Evolutionary conservation across 495 filamentous ascomycete genomes (phyloP).

Genomic region (Saxophila tyrrhenica): DNA sequence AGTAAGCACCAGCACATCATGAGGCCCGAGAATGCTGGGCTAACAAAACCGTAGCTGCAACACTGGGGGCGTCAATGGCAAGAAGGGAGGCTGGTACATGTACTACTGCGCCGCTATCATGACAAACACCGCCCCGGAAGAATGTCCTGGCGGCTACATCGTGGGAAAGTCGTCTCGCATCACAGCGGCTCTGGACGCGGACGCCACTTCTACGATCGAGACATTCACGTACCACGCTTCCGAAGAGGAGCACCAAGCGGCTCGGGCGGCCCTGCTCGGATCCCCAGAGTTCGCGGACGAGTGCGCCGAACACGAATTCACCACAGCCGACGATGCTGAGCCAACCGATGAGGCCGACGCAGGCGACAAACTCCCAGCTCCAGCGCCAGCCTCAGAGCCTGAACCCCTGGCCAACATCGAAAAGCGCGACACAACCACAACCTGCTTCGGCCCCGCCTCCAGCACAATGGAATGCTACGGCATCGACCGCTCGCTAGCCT

Average conservation of each 20-base stretch:
- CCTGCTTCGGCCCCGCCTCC: not conserved
- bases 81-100: not conserved
- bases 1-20: too few relatives aligned
- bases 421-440: not conserved
- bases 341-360: not conserved
- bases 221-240: not conserved
- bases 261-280: not conserved
- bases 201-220: not conserved
- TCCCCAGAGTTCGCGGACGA: not conserved
- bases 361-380: too few relatives aligned
- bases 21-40: too few relatives aligned
- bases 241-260: not conserved
- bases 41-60: not conserved
- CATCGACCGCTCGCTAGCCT: not conserved
- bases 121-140: not conserved
- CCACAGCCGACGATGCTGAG: not conserved
- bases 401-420: not conserved
- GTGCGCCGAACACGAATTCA: not conserved
- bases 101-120: not conserved
- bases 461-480: not conserved
- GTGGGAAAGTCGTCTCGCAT: not conserved
- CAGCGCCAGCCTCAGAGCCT: not conserved
- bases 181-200: not conserved
- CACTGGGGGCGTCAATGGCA: not conserved
- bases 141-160: not conserved